Conservation (phyloP, 1,139 yeast genomes). For the Geotrichum cucujoidarum region DNA sequence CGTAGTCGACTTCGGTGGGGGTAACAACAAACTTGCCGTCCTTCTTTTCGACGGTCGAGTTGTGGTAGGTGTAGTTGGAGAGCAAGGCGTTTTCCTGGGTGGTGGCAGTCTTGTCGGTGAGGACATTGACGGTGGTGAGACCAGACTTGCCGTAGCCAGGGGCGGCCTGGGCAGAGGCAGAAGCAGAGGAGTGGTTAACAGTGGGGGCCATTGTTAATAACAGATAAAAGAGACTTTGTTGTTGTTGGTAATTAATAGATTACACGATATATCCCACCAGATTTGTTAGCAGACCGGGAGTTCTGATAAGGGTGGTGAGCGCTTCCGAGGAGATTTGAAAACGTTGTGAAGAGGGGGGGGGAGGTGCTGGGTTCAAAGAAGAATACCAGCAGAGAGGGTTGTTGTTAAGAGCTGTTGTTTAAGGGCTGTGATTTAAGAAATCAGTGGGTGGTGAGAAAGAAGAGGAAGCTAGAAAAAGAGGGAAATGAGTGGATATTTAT, state of each 20-base stretch:
- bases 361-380: constrained; percentile 12
- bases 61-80: constrained; percentile 69
- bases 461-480: neutral
- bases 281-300: constrained; percentile 35
- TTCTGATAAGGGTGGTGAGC: constrained; percentile 37
- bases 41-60: constrained; percentile 53
- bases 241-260: constrained; percentile 1
- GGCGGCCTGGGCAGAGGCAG: constrained; percentile 32
- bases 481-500: constrained; percentile 10
- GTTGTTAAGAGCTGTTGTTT: neutral
- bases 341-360: constrained; percentile 27
- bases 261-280: constrained; percentile 33
- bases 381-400: neutral
- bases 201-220: constrained; percentile 36
- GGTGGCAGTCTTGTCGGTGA: constrained; percentile 57
- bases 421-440: neutral
- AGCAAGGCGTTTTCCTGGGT: constrained; percentile 55
- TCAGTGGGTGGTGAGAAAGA: neutral
- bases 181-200: constrained; percentile 29
- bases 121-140: constrained; percentile 47
- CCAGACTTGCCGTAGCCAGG: constrained; percentile 38
- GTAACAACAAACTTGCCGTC: constrained; percentile 61
- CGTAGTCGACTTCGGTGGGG: constrained; percentile 68
- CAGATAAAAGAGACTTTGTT: constrained; percentile 3
- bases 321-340: constrained; percentile 33